Base-by-base conservation (phyloP, 1,284 basidiomycete species). In the Grifola frondosa region DNA sequence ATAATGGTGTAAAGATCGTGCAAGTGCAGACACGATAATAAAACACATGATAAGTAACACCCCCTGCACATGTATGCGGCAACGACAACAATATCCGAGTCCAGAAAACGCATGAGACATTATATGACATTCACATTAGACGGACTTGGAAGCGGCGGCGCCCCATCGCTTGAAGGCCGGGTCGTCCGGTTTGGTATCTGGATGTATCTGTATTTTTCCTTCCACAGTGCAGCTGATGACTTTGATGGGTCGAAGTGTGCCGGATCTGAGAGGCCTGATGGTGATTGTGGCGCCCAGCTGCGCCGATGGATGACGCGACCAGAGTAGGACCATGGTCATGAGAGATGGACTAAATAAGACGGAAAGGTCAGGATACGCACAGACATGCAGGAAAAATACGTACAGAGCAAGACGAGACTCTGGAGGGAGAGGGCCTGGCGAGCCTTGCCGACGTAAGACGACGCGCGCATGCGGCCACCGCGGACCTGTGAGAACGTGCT, bases 251-350 rank as follows among this genome's bases (percentile, higher is more conserved):
- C 88, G 40, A 73, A 69, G 25, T 77, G 73, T 9, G 87, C 81
- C 9, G 91, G 89, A 61, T 92, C 85, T 4, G 80, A 83, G 8
- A 91, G 71, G 2, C 78, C 78, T 6, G 80, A 80, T 2, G 60
- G 62, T 4, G 56, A 60, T 37, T 77, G 72, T 20, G 79, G 85
- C 28, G 76, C 70, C 73, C 84, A 85, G 30, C 90, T 88, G 88
- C 88, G 46, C 88, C 92, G 35, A 96, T 82, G 6, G 90, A 86
- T 7, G 90, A 85, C 19, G 88, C 85, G 50, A 97, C 81, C 15
- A 97, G 65, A 0, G 88, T 85, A 8, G 93, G 94, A 93, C 83
- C 88, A 96, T 95, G 3, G 91, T 82, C 70, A 96, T 74, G 23
- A 95, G 68, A 5, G 77, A 78, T 11, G 89, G 76, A 29, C 79